Base-by-base conservation (phyloP, 2,329 filamentous ascomycete genomes). In the Exophiala spinifera region DNA sequence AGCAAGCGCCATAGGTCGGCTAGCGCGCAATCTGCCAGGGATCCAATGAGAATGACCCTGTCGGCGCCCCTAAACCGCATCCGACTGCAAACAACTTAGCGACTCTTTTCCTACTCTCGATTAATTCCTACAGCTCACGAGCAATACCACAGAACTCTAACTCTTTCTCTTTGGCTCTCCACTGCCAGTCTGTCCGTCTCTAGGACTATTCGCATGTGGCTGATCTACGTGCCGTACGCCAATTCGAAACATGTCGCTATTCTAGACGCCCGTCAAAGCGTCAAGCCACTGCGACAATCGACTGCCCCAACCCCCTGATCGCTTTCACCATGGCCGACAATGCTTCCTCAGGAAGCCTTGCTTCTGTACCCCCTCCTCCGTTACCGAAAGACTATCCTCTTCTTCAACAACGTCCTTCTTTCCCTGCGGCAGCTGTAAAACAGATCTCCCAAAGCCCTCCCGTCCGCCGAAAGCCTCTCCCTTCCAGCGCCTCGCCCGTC, bases 401-500 rank as follows among this genome's bases (percentile, higher is more conserved):
- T 48, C 47, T 58, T 14, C 55, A 53, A 40, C 55, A 53, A 40
- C 57, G 57, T 49, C 49, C 56, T 23, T 49, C 57, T 28, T 60
- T 55, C n/a, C 51, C 57, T 37, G 48, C 57, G 19, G 49, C 48
- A 25, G 49, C 57, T 19, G 46, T 60, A 46, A 60, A 57, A 34
- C 57, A 55, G 17, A 55, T 60, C 49, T 60, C 60, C 2, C 43
- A 55, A 14, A 34, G 23, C 49, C 70, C 71, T 61, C 71, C 73
- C 57, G 71, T 81, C 55, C 75, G 75, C 62, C 74, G 79, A 62
- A 82, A 82, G 67, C 79, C 80, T 63, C 68, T 83, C 58, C 80
- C 79, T 57, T 69, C 72, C 56, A 74, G 74, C 69, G 71, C 72
- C 58, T 48, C 43, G 5, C 51, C 59, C 40, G 43, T 50, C 19